phyloP scores from a whole-genome alignment of 768 basidiomycete genomes.

The Pisolithus albus region DNA sequence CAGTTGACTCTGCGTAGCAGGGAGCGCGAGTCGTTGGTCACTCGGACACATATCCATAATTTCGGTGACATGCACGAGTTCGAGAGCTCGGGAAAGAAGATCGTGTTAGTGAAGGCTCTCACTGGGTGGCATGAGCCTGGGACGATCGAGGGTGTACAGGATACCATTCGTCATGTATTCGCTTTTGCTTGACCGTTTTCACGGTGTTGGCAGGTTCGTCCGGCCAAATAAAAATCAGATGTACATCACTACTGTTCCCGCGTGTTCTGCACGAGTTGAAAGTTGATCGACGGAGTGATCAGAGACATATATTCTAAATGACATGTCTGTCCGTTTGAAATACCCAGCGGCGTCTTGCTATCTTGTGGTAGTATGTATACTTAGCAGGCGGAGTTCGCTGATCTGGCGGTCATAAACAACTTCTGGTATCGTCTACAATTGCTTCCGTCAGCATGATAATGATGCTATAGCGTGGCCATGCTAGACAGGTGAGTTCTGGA shows the following conservation, averaged over 20 bases:
- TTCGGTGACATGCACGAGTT: slow-evolving; percentile 55
- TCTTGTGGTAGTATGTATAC: too few relatives aligned
- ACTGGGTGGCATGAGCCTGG: slow-evolving; percentile 56
- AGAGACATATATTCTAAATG: too few relatives aligned
- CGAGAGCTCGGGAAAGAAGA: slow-evolving; percentile 34
- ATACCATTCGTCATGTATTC: slow-evolving; percentile 37
- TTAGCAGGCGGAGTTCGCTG: too few relatives aligned
- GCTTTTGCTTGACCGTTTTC: slow-evolving; percentile 12
- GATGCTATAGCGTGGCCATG: too few relatives aligned
- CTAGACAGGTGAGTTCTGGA: too few relatives aligned
- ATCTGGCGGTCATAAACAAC: too few relatives aligned
- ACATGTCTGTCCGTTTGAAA: too few relatives aligned
- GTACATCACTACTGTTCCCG: neutral
- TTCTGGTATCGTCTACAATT: too few relatives aligned
- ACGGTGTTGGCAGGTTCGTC: neutral
- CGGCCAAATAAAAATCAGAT: neutral
- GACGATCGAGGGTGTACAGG: slow-evolving; percentile 62
- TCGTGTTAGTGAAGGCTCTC: slow-evolving; percentile 51
- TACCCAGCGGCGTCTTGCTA: too few relatives aligned
- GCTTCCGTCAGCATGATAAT: too few relatives aligned
- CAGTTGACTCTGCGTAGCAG: slow-evolving; percentile 35
- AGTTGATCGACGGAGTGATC: too few relatives aligned
- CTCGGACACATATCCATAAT: slow-evolving; percentile 36
- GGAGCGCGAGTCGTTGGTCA: slow-evolving; percentile 40
- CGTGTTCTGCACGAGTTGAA: neutral